Percentiles rank a stretch among this genome's conserved stretches.
phyloP scores from a whole-genome alignment of 257 asterid genomes.

The Solanum medicagineum region DNA sequence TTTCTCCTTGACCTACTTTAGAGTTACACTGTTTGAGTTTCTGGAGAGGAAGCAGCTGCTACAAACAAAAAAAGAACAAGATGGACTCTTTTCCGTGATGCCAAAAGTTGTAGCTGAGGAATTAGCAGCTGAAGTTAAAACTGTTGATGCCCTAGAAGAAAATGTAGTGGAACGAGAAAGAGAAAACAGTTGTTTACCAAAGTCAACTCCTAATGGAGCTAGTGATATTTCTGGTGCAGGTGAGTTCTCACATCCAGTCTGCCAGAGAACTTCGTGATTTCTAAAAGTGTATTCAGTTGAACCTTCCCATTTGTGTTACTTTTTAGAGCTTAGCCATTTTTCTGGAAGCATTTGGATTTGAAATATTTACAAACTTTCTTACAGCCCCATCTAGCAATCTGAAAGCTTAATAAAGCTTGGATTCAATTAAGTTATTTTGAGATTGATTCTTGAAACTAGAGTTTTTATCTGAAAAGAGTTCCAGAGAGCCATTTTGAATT shows the following conservation, averaged over 20 bases:
- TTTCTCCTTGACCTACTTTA: conserved; percentile 39
- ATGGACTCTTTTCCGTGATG: conserved; percentile 34
- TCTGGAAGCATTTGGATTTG: not conserved
- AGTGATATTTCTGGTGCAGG: conserved; percentile 20
- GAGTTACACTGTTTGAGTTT: conserved; percentile 43
- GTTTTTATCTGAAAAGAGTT: not conserved
- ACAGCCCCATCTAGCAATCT: not conserved
- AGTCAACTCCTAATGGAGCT: conserved; percentile 22
- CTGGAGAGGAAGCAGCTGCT: conserved; percentile 57
- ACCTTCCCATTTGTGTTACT: not conserved
- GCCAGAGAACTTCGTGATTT: not conserved
- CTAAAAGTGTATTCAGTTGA: not conserved
- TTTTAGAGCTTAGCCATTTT: not conserved
- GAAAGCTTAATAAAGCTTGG: not conserved
- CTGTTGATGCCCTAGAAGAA: conserved; percentile 16
- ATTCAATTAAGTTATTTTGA: not conserved
- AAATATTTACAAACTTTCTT: not conserved
- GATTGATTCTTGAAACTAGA: not conserved
- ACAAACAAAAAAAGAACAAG: conserved; percentile 55
- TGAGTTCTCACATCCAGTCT: conserved; percentile 12
- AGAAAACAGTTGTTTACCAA: conserved; percentile 29
- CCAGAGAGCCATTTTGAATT: not conserved
- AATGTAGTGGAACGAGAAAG: conserved; percentile 8
- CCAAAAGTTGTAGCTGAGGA: conserved; percentile 81
- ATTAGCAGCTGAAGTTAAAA: conserved; percentile 29